Conservation (phyloP, 1,139 yeast species). For the Yamadazyma jaroonii region DNA sequence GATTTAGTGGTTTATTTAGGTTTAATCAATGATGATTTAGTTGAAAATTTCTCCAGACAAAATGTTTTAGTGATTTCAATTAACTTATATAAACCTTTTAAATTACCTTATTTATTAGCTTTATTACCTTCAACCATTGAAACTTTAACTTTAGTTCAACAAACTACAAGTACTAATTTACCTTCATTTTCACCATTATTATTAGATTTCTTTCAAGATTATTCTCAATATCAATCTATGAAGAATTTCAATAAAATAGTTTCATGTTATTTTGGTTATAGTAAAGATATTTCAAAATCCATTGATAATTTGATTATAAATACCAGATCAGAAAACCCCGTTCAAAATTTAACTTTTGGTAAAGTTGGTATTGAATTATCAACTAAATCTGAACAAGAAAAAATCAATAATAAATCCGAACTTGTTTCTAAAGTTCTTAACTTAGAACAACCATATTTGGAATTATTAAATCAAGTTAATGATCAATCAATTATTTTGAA, state of each 20-base stretch:
- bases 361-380: slow-evolving; percentile 26
- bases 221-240: slow-evolving; percentile 45
- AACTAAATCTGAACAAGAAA: slow-evolving; percentile 27
- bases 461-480: slow-evolving; percentile 70
- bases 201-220: slow-evolving; percentile 71
- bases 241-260: slow-evolving; percentile 52
- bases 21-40: slow-evolving; percentile 41
- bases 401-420: slow-evolving; percentile 21
- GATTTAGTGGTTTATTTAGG: slow-evolving; percentile 64
- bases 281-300: slow-evolving; percentile 44
- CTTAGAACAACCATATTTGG: slow-evolving; percentile 76
- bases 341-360: slow-evolving; percentile 66
- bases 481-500: slow-evolving; percentile 49
- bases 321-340: slow-evolving; percentile 50
- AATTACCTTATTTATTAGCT: slow-evolving; percentile 46
- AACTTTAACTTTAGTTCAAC: slow-evolving; percentile 65
- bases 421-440: slow-evolving; percentile 47
- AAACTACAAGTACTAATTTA: slow-evolving; percentile 41
- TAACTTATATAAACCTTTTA: slow-evolving; percentile 72
- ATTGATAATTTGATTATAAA: slow-evolving; percentile 49
- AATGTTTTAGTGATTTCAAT: slow-evolving; percentile 54
- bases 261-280: slow-evolving; percentile 56
- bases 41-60: slow-evolving; percentile 37
- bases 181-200: slow-evolving; percentile 57
- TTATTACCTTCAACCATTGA: slow-evolving; percentile 55